These are phyloP conservation scores for Tolypocladium inflatum DNA, from an alignment of 2,329 filamentous ascomycete species.

Conservation along the genomic window DNA sequence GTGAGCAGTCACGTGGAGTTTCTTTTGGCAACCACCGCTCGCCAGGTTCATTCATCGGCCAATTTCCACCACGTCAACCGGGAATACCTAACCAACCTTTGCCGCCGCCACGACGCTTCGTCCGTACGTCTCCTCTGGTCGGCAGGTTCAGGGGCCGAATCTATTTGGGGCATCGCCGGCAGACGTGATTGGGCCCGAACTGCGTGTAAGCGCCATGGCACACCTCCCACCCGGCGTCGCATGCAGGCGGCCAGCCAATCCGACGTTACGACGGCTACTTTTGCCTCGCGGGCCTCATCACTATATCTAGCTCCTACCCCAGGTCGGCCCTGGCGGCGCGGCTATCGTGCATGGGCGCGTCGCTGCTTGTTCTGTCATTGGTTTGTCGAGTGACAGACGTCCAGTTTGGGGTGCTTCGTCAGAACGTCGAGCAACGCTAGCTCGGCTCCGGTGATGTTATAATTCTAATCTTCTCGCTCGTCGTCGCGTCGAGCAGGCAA, in stretches of 20 bases:
- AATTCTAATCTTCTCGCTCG: neutral
- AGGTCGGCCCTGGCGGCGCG: conserved; percentile 6
- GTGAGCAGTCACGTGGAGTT: neutral
- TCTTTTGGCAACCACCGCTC: neutral
- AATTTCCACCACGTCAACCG: neutral
- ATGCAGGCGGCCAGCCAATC: conserved; percentile 2
- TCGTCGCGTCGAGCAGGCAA: neutral
- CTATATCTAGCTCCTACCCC: neutral
- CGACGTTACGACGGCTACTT: neutral
- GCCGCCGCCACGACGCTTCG: neutral
- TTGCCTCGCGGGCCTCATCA: neutral
- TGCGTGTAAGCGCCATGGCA: conserved; percentile 4
- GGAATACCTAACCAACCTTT: neutral
- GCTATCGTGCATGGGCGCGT: conserved; percentile 16
- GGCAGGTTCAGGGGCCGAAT: neutral
- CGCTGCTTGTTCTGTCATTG: neutral
- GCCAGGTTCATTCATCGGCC: neutral
- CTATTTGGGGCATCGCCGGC: neutral
- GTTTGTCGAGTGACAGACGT: neutral
- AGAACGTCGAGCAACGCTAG: neutral
- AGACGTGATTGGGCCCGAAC: conserved; percentile 2
- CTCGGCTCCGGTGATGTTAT: neutral
- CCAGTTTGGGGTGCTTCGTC: neutral
- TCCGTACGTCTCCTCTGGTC: neutral
- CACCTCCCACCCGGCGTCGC: neutral